Evolutionary conservation across 2,329 filamentous ascomycete genomes (phyloP).

Genomic region (Aspergillus aculeatus): DNA sequence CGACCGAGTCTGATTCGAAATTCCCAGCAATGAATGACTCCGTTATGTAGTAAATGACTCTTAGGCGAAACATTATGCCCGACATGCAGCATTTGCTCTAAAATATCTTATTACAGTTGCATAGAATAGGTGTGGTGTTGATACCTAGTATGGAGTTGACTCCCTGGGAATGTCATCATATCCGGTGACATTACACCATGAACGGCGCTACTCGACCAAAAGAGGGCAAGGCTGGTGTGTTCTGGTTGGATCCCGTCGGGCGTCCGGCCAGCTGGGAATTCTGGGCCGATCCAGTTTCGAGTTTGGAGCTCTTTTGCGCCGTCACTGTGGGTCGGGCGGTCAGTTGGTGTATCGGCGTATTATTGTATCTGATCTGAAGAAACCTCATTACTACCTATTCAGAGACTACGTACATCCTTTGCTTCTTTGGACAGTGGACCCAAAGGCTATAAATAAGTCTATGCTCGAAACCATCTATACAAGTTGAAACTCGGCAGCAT

Average conservation of each 20-base stretch:
- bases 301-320: background rate
- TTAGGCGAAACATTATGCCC: too few relatives aligned
- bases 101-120: too few relatives aligned
- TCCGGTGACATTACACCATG: background rate
- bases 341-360: background rate
- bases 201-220: background rate
- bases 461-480: too few relatives aligned
- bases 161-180: background rate
- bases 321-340: too few relatives aligned
- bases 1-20: conserved; percentile 12
- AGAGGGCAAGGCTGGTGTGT: background rate
- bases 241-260: background rate
- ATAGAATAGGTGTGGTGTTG: too few relatives aligned
- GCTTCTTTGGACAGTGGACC: too few relatives aligned
- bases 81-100: too few relatives aligned
- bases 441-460: too few relatives aligned
- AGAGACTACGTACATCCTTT: too few relatives aligned
- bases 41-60: background rate
- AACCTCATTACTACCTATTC: too few relatives aligned
- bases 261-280: background rate
- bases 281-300: background rate
- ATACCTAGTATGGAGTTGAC: background rate
- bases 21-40: background rate
- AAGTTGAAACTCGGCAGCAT: too few relatives aligned
- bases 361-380: too few relatives aligned